Evolutionary conservation across 768 basidiomycete species (phyloP).

Genomic region (Trametes coccinea): DNA sequence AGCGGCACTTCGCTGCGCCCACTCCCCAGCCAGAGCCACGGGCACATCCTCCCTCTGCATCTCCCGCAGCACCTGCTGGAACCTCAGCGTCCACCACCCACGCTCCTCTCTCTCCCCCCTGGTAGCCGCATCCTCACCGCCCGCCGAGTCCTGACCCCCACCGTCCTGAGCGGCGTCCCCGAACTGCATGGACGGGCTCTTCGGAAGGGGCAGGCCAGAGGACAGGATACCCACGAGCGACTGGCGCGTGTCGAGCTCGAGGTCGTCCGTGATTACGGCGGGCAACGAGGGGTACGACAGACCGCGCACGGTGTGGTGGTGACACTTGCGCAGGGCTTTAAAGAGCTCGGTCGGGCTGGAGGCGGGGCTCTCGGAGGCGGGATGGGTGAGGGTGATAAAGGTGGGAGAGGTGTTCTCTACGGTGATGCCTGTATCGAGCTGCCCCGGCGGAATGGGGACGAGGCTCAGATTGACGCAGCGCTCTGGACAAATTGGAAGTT

Average conservation of each 20-base stretch:
- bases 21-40: not conserved
- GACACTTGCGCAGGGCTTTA: slow-evolving; percentile 53
- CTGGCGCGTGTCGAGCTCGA: slow-evolving; percentile 34
- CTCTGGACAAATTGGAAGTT: not conserved
- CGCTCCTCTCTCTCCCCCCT: slow-evolving; percentile 65
- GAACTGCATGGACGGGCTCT: slow-evolving; percentile 69
- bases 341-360: slow-evolving; percentile 29
- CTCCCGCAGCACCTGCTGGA: slow-evolving; percentile 62
- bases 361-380: slow-evolving; percentile 28
- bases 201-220: slow-evolving; percentile 60
- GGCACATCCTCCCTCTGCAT: slow-evolving; percentile 39
- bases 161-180: slow-evolving; percentile 20
- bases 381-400: slow-evolving; percentile 38
- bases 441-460: slow-evolving; percentile 44
- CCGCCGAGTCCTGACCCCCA: not conserved
- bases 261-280: slow-evolving; percentile 31
- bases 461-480: slow-evolving; percentile 47
- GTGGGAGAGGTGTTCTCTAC: slow-evolving; percentile 36
- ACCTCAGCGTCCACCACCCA: slow-evolving; percentile 72
- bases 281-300: slow-evolving; percentile 42
- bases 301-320: slow-evolving; percentile 46
- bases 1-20: not conserved
- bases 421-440: slow-evolving; percentile 40
- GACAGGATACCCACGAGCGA: slow-evolving; percentile 42
- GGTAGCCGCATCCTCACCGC: slow-evolving; percentile 25